A percentile compares a stretch with the other conserved stretches of the same genome.
Conservation (phyloP, 1,284 basidiomycete species). For the Fomitopsis pinicola region DNA sequence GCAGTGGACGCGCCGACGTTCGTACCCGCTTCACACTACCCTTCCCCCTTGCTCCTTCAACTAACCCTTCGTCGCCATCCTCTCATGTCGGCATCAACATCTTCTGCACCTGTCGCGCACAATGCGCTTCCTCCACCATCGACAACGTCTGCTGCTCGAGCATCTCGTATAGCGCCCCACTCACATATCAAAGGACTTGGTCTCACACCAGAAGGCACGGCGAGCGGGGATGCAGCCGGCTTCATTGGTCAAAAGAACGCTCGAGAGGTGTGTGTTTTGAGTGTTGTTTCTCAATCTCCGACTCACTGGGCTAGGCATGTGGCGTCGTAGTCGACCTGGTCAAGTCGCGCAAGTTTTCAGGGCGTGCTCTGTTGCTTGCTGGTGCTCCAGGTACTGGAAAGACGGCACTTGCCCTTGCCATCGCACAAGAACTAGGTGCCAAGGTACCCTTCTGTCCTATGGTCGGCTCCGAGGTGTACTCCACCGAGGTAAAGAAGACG, state of each 20-base stretch:
- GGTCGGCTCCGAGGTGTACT: constrained; percentile 97
- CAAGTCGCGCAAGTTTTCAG: constrained; percentile 89
- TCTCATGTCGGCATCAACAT: constrained; percentile 22
- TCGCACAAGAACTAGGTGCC: constrained; percentile 90
- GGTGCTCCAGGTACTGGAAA: constrained; percentile 94
- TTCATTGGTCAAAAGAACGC: constrained; percentile 91
- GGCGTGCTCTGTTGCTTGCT: constrained; percentile 81
- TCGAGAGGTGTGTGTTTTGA: constrained; percentile 67
- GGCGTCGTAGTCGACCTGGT: constrained; percentile 90
- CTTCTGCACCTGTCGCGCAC: constrained; percentile 59
- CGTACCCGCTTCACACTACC: too few relatives aligned
- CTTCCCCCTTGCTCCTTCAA: neutral
- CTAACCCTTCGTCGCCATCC: neutral
- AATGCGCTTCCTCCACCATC: constrained; percentile 69
- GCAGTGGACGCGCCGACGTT: too few relatives aligned
- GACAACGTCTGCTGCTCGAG: constrained; percentile 55
- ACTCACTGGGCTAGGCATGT: constrained; percentile 60
- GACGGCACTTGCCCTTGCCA: constrained; percentile 91
- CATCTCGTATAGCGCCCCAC: constrained; percentile 86
- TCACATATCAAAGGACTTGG: constrained; percentile 97
- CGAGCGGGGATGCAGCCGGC: constrained; percentile 71
- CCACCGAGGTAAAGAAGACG: constrained; percentile 97
- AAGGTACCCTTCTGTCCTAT: constrained; percentile 99
- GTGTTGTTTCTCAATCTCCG: neutral
- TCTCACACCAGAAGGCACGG: constrained; percentile 81